These are phyloP conservation scores for Prunus fruticosa DNA, from an alignment of 306 rosid genomes.

Conservation along the genomic window DNA sequence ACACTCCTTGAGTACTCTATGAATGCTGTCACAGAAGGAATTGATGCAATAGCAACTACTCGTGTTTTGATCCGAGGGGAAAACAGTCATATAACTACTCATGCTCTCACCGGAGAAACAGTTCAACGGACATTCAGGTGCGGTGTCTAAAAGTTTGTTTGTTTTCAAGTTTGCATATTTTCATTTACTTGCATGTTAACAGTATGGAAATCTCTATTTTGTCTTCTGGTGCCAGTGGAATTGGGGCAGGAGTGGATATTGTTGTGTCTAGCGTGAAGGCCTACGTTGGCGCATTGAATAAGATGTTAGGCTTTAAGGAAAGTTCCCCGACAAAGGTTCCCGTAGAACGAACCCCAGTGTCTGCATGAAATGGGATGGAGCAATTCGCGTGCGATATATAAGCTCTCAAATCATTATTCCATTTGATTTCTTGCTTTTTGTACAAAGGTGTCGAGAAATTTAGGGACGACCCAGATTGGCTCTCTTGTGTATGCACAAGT, in stretches of 20 bases:
- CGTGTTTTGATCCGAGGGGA: conserved; percentile 74
- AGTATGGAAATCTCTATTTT: not conserved
- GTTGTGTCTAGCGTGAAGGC: conserved; percentile 98
- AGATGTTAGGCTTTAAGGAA: conserved; percentile 75
- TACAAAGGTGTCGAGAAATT: conserved; percentile 4
- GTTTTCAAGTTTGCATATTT: conserved; percentile 11
- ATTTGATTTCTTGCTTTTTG: not conserved
- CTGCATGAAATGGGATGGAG: conserved; percentile 27
- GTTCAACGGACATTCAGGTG: conserved; percentile 79
- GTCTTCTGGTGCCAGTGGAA: conserved; percentile 51
- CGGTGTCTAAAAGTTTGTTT: conserved; percentile 3
- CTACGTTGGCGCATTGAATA: conserved; percentile 74
- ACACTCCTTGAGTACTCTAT: conserved; percentile 87
- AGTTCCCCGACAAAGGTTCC: conserved; percentile 14
- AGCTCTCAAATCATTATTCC: not conserved
- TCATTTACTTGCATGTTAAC: conserved; percentile 10
- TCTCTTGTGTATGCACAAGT: not conserved
- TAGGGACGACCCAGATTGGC: not conserved
- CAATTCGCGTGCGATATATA: not conserved
- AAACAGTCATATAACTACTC: conserved; percentile 31
- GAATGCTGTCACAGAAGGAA: conserved; percentile 91
- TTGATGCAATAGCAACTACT: conserved; percentile 95
- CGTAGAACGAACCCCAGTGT: conserved; percentile 29
- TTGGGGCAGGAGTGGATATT: conserved; percentile 89
- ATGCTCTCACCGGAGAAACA: conserved; percentile 58